Percentiles rank a stretch among this genome's conserved stretches.
These are phyloP conservation scores for Lasiodiplodia sp. DNA, from an alignment of 2,329 filamentous ascomycete genomes.

Conservation along the genomic window DNA sequence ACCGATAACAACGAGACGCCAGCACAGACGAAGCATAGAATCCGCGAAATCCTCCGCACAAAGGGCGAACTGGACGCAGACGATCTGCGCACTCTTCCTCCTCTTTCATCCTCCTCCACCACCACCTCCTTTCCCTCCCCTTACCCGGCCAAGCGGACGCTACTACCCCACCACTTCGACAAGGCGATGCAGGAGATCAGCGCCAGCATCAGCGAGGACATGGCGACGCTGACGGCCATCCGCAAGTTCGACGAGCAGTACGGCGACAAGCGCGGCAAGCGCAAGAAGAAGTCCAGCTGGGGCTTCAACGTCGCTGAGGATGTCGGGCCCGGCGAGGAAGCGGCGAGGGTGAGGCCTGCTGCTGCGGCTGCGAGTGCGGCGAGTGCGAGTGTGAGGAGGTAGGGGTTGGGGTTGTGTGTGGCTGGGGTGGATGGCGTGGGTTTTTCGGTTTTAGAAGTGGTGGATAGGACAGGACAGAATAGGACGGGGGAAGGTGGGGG, in stretches of 20 bases:
- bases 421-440: not conserved
- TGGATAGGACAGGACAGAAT: too few species aligned
- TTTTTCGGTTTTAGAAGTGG: not conserved
- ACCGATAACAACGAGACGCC: not conserved
- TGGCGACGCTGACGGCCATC: conserved; percentile 84
- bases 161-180: conserved; percentile 78
- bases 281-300: conserved; percentile 63
- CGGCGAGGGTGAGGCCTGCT: conserved; percentile 40
- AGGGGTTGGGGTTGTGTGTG: not conserved
- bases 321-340: conserved; percentile 40
- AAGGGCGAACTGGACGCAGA: not conserved
- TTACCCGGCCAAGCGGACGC: conserved; percentile 59
- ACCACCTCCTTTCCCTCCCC: conserved; percentile 1
- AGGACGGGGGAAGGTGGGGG: not conserved
- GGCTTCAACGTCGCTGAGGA: conserved; percentile 53
- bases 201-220: conserved; percentile 92
- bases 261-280: conserved; percentile 76
- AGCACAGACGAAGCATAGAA: too few species aligned
- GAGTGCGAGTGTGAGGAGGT: not conserved
- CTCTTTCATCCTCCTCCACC: not conserved
- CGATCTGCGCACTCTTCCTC: not conserved
- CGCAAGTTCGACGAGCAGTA: conserved; percentile 96
- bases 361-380: not conserved
- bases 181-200: conserved; percentile 87
- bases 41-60: not conserved